A percentile compares a stretch with the other conserved stretches of the same genome.
Conservation (phyloP, 768 basidiomycete species). For the Suillus luteus region DNA sequence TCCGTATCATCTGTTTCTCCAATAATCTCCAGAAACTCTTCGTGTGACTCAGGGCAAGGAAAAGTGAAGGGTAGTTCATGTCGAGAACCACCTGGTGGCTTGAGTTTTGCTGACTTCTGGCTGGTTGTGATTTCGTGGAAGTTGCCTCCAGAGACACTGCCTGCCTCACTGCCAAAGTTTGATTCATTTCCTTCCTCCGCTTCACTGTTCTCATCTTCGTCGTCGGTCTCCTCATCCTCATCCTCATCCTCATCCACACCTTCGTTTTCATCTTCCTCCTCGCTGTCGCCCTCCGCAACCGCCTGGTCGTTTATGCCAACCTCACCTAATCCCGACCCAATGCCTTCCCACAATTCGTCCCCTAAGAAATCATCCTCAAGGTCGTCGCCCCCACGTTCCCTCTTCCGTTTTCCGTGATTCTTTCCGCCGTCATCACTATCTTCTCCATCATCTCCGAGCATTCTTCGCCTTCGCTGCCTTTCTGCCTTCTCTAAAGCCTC, state of each 20-base stretch:
- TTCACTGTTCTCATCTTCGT: constrained; percentile 40
- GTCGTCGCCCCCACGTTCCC: constrained; percentile 78
- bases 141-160: constrained; percentile 41
- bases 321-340: constrained; percentile 37
- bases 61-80: constrained; percentile 92
- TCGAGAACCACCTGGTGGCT: constrained; percentile 22
- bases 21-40: constrained; percentile 86
- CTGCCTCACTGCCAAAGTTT: constrained; percentile 21
- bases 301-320: constrained; percentile 43
- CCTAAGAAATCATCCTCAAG: constrained; percentile 81
- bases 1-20: constrained; percentile 71
- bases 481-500: constrained; percentile 87
- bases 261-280: constrained; percentile 31
- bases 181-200: constrained; percentile 40
- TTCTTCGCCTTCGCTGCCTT: constrained; percentile 70
- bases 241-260: constrained; percentile 30
- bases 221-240: constrained; percentile 32
- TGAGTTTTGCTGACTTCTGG: constrained; percentile 37
- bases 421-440: constrained; percentile 57
- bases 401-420: constrained; percentile 46
- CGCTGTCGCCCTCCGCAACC: constrained; percentile 31
- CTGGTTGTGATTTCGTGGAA: constrained; percentile 41
- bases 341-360: constrained; percentile 38
- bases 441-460: constrained; percentile 79
- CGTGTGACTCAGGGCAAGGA: constrained; percentile 82